phyloP scores from a whole-genome alignment of 1,139 yeast genomes.

The Yamadazyma friedrichii region DNA sequence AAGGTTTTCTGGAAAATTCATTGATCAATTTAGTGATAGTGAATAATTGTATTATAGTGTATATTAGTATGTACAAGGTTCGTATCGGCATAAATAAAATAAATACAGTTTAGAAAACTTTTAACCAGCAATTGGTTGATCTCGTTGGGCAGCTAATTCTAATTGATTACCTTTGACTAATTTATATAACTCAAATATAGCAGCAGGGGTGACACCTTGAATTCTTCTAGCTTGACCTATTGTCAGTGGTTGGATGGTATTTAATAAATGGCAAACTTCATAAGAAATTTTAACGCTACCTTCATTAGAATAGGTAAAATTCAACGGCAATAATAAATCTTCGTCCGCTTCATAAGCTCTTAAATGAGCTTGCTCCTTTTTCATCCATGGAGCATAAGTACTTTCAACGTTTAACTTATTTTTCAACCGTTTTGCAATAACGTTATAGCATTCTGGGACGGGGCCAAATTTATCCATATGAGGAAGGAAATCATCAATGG shows the following conservation, averaged over 20 bases:
- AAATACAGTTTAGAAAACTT: neutral
- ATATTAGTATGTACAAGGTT: constrained; percentile 7
- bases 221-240: constrained; percentile 93
- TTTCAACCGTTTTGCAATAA: constrained; percentile 52
- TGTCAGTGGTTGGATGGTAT: constrained; percentile 79
- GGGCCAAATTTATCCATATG: constrained; percentile 24
- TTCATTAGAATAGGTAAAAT: constrained; percentile 56
- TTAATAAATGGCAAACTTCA: constrained; percentile 72
- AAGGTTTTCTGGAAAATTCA: neutral
- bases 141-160: constrained; percentile 15
- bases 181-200: constrained; percentile 64
- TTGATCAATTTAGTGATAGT: constrained; percentile 10
- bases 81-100: constrained; percentile 1
- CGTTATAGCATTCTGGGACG: constrained; percentile 21
- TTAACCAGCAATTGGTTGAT: neutral
- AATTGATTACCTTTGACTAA: constrained; percentile 34
- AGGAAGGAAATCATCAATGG: constrained; percentile 30
- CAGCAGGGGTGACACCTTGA: constrained; percentile 92
- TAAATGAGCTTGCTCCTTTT: constrained; percentile 67
- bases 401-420: constrained; percentile 75
- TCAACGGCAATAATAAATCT: constrained; percentile 59
- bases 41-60: constrained; percentile 12
- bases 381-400: constrained; percentile 77
- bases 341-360: constrained; percentile 86
- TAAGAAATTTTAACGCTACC: constrained; percentile 56